A percentile compares a stretch with the other conserved stretches of the same genome.
phyloP scores from a whole-genome alignment of 805 yeast genomes.

The Wickerhamomyces queroliae region DNA sequence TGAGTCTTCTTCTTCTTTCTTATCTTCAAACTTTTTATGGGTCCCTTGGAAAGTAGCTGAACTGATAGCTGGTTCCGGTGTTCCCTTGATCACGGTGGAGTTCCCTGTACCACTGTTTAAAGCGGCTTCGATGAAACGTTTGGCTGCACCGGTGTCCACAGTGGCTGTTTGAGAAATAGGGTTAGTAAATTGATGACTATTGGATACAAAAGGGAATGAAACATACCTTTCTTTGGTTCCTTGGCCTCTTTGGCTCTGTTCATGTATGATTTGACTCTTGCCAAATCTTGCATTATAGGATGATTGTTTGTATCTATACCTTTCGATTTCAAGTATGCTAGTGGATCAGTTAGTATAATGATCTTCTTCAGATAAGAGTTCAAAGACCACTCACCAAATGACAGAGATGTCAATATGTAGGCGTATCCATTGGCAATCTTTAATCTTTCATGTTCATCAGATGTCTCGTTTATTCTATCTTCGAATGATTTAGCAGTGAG shows the following conservation, averaged over 20 bases:
- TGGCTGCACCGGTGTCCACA: conserved; percentile 35
- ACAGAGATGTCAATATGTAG: conserved; percentile 49
- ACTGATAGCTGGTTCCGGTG: conserved; percentile 45
- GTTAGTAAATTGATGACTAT: neutral
- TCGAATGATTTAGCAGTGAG: conserved; percentile 33
- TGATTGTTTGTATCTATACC: conserved; percentile 54
- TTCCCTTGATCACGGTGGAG: conserved; percentile 13
- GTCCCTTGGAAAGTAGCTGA: conserved; percentile 45
- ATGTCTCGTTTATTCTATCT: conserved; percentile 25
- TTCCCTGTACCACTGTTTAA: conserved; percentile 27
- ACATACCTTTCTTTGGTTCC: conserved; percentile 14
- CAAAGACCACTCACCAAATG: conserved; percentile 27
- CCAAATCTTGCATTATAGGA: conserved; percentile 62
- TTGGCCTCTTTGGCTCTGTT: conserved; percentile 35
- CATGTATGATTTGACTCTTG: conserved; percentile 65
- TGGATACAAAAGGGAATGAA: neutral
- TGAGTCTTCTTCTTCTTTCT: conserved; percentile 7
- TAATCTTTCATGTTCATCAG: conserved; percentile 23
- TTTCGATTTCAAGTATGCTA: conserved; percentile 47
- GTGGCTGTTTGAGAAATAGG: conserved; percentile 11
- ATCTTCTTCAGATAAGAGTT: neutral
- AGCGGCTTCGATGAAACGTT: conserved; percentile 39
- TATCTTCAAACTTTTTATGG: conserved; percentile 42
- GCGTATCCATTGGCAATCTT: conserved; percentile 32
- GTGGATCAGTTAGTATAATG: neutral